Base-by-base conservation (phyloP, 2,329 filamentous ascomycete genomes). In the Penicillium sp. region DNA sequence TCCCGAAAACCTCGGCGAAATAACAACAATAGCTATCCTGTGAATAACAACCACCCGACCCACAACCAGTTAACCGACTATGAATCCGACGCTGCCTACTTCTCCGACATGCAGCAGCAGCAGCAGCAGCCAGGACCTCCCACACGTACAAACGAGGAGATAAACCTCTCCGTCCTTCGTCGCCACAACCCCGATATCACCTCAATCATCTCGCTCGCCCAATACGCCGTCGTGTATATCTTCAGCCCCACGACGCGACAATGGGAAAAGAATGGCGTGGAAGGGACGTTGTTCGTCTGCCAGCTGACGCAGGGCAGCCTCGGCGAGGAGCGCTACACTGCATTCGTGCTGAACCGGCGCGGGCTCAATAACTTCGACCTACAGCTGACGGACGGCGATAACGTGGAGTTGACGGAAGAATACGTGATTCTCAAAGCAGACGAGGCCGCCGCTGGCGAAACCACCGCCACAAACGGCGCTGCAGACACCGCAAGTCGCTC, bases 281-380 rank as follows among this genome's bases (percentile, higher is more conserved):
- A 96, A 76, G 95, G 95, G 41, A 90, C 91, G 12, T 81, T 98
- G 64, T 99, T 98, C 75, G 86, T 98, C 55, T 96, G 91, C 80
- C 84, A 90, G 64, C 78, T 88, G 61, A 65, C 71, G 57, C 66
- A 82, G 77, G 63, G 78, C 50, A 39, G 68, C 37, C 59, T 76
- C 62, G 80, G 68, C 67, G 86, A 77, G 61, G 80, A 82, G 49
- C 72, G 80, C 64, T 83, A 82, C 66, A 75, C 72, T 39, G 84
- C 91, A 15, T 90, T 92, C 68, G 82, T 94, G 6, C 81, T 94
- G 62, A 93, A 91, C 76, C 83, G 90, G 47, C 84, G 87, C 42
- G 86, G 87, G 0, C 78, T 92, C 53, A 84, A 89, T 54, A 93
- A 94, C 69, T 83, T 92, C 55, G 81, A 88, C 42, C 79, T 91